Base-by-base conservation (phyloP, 305 asterid genomes). In the Fraxinus ornus region DNA sequence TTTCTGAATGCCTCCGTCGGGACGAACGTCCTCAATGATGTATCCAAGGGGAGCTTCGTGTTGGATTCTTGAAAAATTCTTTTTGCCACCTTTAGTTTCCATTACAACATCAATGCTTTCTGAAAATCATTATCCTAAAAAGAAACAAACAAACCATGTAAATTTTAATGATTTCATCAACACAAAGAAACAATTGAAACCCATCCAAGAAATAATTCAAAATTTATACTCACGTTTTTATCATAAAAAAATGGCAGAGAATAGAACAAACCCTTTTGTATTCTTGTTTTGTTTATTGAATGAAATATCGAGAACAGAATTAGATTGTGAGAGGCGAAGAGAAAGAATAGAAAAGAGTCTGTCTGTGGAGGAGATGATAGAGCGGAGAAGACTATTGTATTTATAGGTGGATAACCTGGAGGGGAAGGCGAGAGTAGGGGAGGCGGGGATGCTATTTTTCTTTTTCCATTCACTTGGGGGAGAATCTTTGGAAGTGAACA, bases 21-120 rank as follows among this genome's bases (percentile, higher is more conserved):
- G 92, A 62, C 91, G 92, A 76, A 90, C 87, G 87, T 90, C 92
- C 84, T 90, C 92, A 76, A 83, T 88, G 85, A 32, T 79, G 84
- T 88, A 88, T 39, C 49, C 89, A 2, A 88, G 90, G 10, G 92
- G 92, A 35, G 84, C 86, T 88, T 90, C 92, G 91, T 88, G 86
- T 0, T 82, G 83, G 28, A 8, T 28, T 13, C 78, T 66, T 0
- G 83, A 72, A 30, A 78, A 79, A 6, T 75, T 86, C 86, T 88
- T 86, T 75, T 68, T 86, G 32, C 88, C 87, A 75, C 90, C 89
- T 88, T 84, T 85, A 70, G 71, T 75, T 84, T 84, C 90, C 90
- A 89, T 89, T 81, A 89, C 76, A 64, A 82, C 92, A 89, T 89
- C 24, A 81, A 84, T 26, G 64, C 83, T 3, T 37, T 44, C 86